These are phyloP conservation scores for Wickerhamomyces chaumierensis DNA, from an alignment of 805 yeast species.

Conservation along the genomic window DNA sequence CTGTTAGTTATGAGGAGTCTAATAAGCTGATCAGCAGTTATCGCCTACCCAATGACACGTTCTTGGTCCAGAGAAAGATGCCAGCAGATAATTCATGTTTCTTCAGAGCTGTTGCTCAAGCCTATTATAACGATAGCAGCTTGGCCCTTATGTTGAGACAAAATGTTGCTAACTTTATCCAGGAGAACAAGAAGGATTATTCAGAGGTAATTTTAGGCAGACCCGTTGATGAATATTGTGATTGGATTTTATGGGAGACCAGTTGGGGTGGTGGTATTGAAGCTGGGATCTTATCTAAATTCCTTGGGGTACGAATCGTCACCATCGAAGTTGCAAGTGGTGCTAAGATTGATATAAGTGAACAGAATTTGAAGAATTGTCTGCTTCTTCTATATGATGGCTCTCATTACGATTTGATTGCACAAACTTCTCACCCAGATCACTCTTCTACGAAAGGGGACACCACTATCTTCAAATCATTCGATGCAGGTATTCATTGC, in stretches of 20 bases:
- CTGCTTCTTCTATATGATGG: slow-evolving; percentile 56
- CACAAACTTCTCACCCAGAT: slow-evolving; percentile 15
- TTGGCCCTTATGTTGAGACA: slow-evolving; percentile 38
- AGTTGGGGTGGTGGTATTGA: slow-evolving; percentile 87
- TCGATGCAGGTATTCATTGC: neutral
- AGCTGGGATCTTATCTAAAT: slow-evolving; percentile 45
- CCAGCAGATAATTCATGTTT: slow-evolving; percentile 76
- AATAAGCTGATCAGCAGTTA: neutral
- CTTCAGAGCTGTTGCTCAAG: slow-evolving; percentile 53
- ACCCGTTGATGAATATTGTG: slow-evolving; percentile 34
- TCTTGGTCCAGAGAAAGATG: slow-evolving; percentile 41
- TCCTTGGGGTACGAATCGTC: slow-evolving; percentile 38
- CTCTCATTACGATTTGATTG: slow-evolving; percentile 60
- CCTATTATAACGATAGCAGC: slow-evolving; percentile 31
- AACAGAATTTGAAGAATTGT: slow-evolving; percentile 24
- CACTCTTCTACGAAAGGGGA: neutral
- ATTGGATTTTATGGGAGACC: slow-evolving; percentile 48
- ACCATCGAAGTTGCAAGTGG: slow-evolving; percentile 59
- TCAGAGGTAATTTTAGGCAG: slow-evolving; percentile 47
- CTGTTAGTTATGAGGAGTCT: slow-evolving; percentile 5
- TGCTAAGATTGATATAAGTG: slow-evolving; percentile 38
- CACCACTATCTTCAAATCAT: neutral
- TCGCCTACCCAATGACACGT: slow-evolving; percentile 13
- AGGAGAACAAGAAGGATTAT: slow-evolving; percentile 32
- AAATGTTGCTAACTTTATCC: slow-evolving; percentile 37